Percentiles rank a stretch among this genome's conserved stretches.
Evolutionary conservation across 108 stramenopile species (phyloP).

Genomic region (Seminavis robusta): DNA sequence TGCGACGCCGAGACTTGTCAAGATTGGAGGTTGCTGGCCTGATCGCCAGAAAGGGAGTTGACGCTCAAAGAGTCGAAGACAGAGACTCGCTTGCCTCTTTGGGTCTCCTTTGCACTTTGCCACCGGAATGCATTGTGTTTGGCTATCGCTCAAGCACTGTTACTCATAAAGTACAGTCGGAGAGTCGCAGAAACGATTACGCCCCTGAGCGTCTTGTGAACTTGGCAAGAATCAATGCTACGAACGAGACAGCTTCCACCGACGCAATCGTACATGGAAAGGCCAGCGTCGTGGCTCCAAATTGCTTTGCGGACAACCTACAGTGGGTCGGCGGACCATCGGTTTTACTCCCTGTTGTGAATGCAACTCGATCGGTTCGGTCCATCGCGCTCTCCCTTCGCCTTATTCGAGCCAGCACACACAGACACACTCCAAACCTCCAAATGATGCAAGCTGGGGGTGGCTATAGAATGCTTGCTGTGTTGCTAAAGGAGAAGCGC

Average conservation of each 20-base stretch:
- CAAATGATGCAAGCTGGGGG: conserved; percentile 82
- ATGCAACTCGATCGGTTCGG: conserved; percentile 59
- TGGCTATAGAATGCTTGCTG: conserved; percentile 78
- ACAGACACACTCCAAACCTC: conserved; percentile 75
- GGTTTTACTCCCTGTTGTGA: conserved; percentile 71
- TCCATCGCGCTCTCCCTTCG: conserved; percentile 67
- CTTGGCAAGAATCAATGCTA: conserved; percentile 61
- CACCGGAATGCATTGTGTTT: conserved; percentile 68
- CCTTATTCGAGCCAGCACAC: conserved; percentile 65
- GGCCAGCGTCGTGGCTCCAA: conserved; percentile 61
- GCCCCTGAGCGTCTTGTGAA: conserved; percentile 59
- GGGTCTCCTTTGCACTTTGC: conserved; percentile 64
- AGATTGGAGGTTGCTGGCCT: conserved; percentile 79
- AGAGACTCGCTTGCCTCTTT: conserved; percentile 74
- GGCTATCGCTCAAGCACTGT: conserved; percentile 67
- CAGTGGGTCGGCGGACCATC: conserved; percentile 85
- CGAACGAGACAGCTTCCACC: conserved; percentile 52
- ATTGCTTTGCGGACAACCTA: conserved; percentile 83
- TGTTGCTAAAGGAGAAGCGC: conserved; percentile 70
- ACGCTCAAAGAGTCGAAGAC: conserved; percentile 33
- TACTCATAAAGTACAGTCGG: conserved; percentile 17
- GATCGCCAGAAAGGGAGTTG: conserved; percentile 58
- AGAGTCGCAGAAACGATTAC: conserved; percentile 15
- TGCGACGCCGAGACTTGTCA: conserved; percentile 67
- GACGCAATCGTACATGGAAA: conserved; percentile 77